Evolutionary conservation across 306 rosid species (phyloP).

Genomic region (Alnus rubra): DNA sequence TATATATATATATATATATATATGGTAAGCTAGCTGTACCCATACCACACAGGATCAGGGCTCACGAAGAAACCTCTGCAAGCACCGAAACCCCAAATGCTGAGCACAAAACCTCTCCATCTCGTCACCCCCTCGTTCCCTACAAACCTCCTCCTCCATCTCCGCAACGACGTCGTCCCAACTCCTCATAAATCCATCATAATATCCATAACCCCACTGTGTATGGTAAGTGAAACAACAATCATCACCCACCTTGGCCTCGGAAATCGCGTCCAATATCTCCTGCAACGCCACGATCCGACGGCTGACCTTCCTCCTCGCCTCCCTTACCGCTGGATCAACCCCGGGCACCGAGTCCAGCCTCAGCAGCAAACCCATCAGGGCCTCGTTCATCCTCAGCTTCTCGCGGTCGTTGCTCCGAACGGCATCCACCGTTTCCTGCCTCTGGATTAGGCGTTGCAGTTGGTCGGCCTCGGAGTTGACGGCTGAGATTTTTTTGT

Average conservation of each 20-base stretch:
- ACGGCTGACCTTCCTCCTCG: conserved; percentile 74
- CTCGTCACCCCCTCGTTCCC: conserved; percentile 78
- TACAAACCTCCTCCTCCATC: conserved; percentile 80
- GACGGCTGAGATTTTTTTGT: conserved; percentile 54
- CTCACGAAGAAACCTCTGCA: conserved; percentile 78
- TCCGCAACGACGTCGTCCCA: conserved; percentile 74
- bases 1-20: no score
- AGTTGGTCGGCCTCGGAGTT: conserved; percentile 60
- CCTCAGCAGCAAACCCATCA: conserved; percentile 70
- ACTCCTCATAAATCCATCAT: conserved; percentile 29
- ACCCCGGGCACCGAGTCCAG: conserved; percentile 87
- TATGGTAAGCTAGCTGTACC: not conserved
- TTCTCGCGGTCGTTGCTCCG: conserved; percentile 65
- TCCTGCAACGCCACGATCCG: conserved; percentile 94
- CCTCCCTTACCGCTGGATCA: conserved; percentile 80
- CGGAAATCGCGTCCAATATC: conserved; percentile 64
- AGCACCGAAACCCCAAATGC: conserved; percentile 79
- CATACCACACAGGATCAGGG: conserved; percentile 33
- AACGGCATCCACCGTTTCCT: conserved; percentile 91
- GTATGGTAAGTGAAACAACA: not conserved
- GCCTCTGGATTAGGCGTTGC: conserved; percentile 70
- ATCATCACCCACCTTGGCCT: conserved; percentile 41
- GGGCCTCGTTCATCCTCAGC: conserved; percentile 72
- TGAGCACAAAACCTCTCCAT: conserved; percentile 69
- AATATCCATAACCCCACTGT: not conserved